Conservation (phyloP, 108 stramenopile species). For the Fragilariopsis cylindrus region DNA sequence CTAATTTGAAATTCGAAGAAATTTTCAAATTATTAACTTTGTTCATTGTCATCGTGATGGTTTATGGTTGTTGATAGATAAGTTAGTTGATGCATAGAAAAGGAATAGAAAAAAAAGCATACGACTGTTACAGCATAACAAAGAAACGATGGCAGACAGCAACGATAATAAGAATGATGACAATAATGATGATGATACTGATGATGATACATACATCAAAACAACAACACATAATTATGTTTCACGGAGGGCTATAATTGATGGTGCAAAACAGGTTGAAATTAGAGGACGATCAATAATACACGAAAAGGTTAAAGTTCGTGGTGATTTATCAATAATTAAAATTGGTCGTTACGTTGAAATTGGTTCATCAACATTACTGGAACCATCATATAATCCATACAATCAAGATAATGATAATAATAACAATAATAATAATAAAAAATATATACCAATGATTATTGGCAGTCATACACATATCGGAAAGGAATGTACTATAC, state of each 20-base stretch:
- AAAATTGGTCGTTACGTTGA: slow-evolving; percentile 48
- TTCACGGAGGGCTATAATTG: slow-evolving; percentile 42
- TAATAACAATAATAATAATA: not conserved
- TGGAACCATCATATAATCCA: slow-evolving; percentile 41
- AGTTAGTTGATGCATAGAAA: no score
- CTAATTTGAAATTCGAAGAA: no score
- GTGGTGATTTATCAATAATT: slow-evolving; percentile 46
- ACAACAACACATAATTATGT: slow-evolving; percentile 57
- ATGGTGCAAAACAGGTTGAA: slow-evolving; percentile 47
- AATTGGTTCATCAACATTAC: slow-evolving; percentile 25
- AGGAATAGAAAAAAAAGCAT: no score
- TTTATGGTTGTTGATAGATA: no score
- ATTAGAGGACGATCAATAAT: slow-evolving; percentile 50
- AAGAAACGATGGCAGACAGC: no score
- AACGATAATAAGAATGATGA: not conserved
- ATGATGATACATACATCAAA: slow-evolving; percentile 40
- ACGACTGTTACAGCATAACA: no score
- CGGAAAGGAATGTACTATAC: slow-evolving; percentile 43
- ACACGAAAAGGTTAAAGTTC: slow-evolving; percentile 28
- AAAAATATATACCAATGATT: slow-evolving; percentile 34
- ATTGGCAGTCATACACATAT: slow-evolving; percentile 51
- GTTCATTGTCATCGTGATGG: no score
- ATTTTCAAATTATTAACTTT: no score
- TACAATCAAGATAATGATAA: slow-evolving; percentile 3
- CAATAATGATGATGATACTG: not conserved